Evolutionary conservation across 2,329 filamentous ascomycete genomes (phyloP), one percentile per base, ranked within the genome.

Genomic region (Colletotrichum magnum): DNA sequence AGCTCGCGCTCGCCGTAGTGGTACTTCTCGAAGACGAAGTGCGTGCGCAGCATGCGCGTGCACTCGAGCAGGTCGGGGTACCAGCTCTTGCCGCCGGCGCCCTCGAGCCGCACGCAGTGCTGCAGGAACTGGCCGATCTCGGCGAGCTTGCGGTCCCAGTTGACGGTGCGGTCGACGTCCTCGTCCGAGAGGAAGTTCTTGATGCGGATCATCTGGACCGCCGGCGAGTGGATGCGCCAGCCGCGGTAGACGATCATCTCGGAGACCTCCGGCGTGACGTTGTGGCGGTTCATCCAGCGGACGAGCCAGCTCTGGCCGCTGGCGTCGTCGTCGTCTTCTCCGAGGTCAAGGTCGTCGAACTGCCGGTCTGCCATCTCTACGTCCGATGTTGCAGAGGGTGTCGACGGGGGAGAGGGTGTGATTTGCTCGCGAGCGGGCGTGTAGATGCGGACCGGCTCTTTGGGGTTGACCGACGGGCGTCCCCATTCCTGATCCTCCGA

Each of bases 181-280:
- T 86, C 82, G 36, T 87, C 84, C 4, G 80, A 74, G 24, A 89
- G 82, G 69, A 86, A 89, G 71, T 82, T 83, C 58, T 74, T 76
- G 52, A 78, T 76, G 12, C 78, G 75, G 15, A 60, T 51, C 50
- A 81, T 75, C 51, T 77, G 68, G 39, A 83, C 74, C 39, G 70
- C 72, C 2, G 81, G 81, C 1, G 80, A 73, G 21, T 74, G 74
- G 54, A 80, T 74, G 41, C 73, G 76, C 71, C 80, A 82, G 43
- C 79, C 78, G 43, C 77, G 77, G 64, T 81, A 81, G 2, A 68
- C 59, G 36, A 73, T 64, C 39, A 71, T 72, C 39, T 54, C 56
- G 28, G 64, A 39, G 24, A 73, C 69, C 28, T 69, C 36, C 5
- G 64, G 32, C 6, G 50, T 45, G 9, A 68, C 21, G 12, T 26